A percentile compares a stretch with the other conserved stretches of the same genome.
Evolutionary conservation across 1,284 basidiomycete species (phyloP).

Genomic region (Leccinum holopus): DNA sequence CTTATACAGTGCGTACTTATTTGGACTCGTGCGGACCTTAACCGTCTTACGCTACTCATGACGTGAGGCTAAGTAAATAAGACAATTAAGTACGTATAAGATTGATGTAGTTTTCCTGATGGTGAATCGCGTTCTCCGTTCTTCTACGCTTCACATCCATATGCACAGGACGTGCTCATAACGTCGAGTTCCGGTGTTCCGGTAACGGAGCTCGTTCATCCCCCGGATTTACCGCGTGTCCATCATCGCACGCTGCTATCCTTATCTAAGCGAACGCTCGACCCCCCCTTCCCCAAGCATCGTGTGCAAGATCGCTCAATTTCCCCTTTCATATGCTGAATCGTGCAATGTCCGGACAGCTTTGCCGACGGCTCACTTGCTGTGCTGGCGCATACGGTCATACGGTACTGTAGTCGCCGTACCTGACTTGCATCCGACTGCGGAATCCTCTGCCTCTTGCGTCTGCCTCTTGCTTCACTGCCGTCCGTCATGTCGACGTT

Average conservation of each 20-base stretch:
- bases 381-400: constrained; percentile 8
- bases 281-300: constrained; percentile 3
- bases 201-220: constrained; percentile 25
- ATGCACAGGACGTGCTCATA: not conserved
- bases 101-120: too few species aligned
- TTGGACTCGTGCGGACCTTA: too few species aligned
- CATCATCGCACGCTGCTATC: constrained; percentile 7
- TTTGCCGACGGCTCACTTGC: constrained; percentile 4
- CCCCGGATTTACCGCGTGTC: constrained; percentile 21
- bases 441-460: constrained; percentile 5
- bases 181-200: constrained; percentile 26
- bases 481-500: not conserved
- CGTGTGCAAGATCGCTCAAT: not conserved
- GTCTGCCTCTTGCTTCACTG: not conserved
- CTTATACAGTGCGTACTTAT: too few species aligned
- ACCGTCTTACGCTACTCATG: too few species aligned
- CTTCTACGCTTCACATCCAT: constrained; percentile 2
- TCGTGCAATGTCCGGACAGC: not conserved
- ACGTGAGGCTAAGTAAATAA: too few species aligned
- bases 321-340: not conserved
- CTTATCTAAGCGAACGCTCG: constrained; percentile 29
- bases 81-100: too few species aligned
- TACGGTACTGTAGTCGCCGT: constrained; percentile 16
- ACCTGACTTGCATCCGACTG: constrained; percentile 23
- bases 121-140: constrained; percentile 6